A percentile compares a stretch with the other conserved stretches of the same genome.
Conservation (phyloP, 1,284 basidiomycete species). For the Fomes fomentarius region DNA sequence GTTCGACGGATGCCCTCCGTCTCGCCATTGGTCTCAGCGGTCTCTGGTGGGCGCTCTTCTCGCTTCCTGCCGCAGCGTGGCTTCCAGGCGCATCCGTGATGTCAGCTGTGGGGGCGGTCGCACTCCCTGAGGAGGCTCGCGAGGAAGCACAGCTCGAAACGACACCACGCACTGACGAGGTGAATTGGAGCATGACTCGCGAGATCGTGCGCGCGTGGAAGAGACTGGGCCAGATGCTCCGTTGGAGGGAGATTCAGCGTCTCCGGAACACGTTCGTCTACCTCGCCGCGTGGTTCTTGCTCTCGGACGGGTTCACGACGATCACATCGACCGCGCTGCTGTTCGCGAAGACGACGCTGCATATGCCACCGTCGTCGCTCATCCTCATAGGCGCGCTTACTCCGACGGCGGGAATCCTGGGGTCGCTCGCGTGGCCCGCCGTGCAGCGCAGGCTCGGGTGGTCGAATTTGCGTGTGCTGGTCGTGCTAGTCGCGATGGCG, state of each 20-base stretch:
- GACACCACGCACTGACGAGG: conserved; percentile 22
- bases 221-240: conserved; percentile 69
- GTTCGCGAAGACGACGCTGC: conserved; percentile 80
- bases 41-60: conserved; percentile 84
- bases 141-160: conserved; percentile 14
- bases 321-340: conserved; percentile 84
- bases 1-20: conserved; percentile 75
- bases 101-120: conserved; percentile 14
- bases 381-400: conserved; percentile 74
- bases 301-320: conserved; percentile 87
- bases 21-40: conserved; percentile 83
- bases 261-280: conserved; percentile 87
- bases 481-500: conserved; percentile 68
- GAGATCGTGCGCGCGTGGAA: conserved; percentile 72
- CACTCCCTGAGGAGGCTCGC: conserved; percentile 17
- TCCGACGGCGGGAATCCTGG: conserved; percentile 71
- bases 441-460: conserved; percentile 64
- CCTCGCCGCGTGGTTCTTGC: conserved; percentile 88
- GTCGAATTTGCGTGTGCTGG: conserved; percentile 70
- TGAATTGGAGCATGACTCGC: conserved; percentile 46
- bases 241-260: conserved; percentile 66
- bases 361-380: conserved; percentile 73
- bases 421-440: conserved; percentile 72
- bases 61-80: conserved; percentile 75
- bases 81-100: conserved; percentile 48